Conservation (phyloP, 768 basidiomycete genomes). For the Amanita muscaria region DNA sequence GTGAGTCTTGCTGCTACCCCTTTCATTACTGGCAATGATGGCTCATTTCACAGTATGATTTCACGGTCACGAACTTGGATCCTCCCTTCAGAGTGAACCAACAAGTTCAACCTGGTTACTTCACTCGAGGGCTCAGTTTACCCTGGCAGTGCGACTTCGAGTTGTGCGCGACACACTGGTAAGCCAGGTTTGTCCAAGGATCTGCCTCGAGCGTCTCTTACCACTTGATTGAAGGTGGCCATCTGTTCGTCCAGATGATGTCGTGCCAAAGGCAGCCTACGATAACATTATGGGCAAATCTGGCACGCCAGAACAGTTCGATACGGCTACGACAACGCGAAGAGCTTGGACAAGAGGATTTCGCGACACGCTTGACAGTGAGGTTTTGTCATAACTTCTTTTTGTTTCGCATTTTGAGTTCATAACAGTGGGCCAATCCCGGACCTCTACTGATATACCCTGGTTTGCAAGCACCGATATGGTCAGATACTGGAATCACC, state of each 20-base stretch:
- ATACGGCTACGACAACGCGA: no score
- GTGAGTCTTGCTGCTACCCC: no score
- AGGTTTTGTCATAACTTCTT: no score
- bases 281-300: no score
- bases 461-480: no score
- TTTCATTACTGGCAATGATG: no score
- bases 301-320: no score
- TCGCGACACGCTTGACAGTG: background rate
- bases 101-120: slow-evolving; percentile 18
- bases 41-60: no score
- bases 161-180: slow-evolving; percentile 24
- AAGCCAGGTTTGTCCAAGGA: background rate
- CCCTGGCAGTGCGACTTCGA: slow-evolving; percentile 29
- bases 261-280: slow-evolving; percentile 11
- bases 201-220: background rate
- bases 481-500: no score
- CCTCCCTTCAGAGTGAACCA: slow-evolving; percentile 20
- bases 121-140: slow-evolving; percentile 23
- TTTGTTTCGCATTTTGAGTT: no score
- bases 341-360: background rate
- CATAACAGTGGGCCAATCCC: no score
- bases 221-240: slow-evolving; percentile 21
- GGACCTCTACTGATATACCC: no score
- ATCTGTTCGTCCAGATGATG: slow-evolving; percentile 20
- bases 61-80: slow-evolving; percentile 1